A percentile compares a stretch with the other conserved stretches of the same genome.
Evolutionary conservation across 345 rosid species (phyloP).

Genomic region (Acer campestre): DNA sequence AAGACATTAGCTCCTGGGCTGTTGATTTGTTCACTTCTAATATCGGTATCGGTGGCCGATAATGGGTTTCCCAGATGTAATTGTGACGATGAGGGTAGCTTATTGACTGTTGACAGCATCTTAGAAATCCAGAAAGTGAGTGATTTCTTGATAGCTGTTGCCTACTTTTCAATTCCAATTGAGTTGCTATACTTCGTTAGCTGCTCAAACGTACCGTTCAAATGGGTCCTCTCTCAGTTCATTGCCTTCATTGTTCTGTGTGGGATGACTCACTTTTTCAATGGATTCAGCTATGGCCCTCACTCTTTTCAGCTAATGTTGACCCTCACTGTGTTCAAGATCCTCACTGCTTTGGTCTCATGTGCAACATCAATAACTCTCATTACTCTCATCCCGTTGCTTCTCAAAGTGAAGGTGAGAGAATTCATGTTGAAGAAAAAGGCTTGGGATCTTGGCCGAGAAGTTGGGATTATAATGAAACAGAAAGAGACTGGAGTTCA

Average conservation of each 20-base stretch:
- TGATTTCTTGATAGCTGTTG: slow-evolving; percentile 94
- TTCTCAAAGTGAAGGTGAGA: slow-evolving; percentile 88
- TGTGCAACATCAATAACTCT: slow-evolving; percentile 96
- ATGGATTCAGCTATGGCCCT: slow-evolving; percentile 88
- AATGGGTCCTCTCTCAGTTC: slow-evolving; percentile 94
- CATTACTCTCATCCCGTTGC: slow-evolving; percentile 84
- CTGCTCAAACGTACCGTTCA: slow-evolving; percentile 92
- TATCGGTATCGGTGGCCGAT: slow-evolving; percentile 39
- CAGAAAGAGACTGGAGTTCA: slow-evolving; percentile 83
- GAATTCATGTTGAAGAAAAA: slow-evolving; percentile 94
- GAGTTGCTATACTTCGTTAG: slow-evolving; percentile 95
- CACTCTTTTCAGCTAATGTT: slow-evolving; percentile 84
- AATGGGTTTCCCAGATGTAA: slow-evolving; percentile 64
- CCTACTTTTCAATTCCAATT: slow-evolving; percentile 92
- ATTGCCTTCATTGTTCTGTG: slow-evolving; percentile 97
- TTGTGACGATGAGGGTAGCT: slow-evolving; percentile 85
- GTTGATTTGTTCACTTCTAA: slow-evolving; percentile 45
- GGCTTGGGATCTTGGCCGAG: slow-evolving; percentile 86
- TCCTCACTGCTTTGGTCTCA: slow-evolving; percentile 90
- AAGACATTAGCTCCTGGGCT: slow-evolving; percentile 60
- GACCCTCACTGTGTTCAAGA: slow-evolving; percentile 91
- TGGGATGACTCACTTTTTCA: slow-evolving; percentile 94
- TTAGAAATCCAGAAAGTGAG: slow-evolving; percentile 78
- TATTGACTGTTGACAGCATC: slow-evolving; percentile 81
- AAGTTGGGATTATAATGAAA: slow-evolving; percentile 86